Conservation (phyloP, 768 basidiomycete genomes). For the Megacollybia marginata region DNA sequence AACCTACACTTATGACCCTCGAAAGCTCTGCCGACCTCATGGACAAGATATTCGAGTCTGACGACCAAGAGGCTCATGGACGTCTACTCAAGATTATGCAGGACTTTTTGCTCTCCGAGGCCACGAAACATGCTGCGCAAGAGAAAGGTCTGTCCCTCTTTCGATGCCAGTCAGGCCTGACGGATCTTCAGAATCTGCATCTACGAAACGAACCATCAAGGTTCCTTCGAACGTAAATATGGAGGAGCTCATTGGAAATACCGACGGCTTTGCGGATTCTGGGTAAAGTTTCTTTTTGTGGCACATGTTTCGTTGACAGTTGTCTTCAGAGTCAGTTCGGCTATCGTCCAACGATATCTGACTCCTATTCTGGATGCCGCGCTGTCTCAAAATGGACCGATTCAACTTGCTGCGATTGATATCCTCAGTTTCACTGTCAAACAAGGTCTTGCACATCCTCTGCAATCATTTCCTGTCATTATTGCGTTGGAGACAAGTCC, state of each 20-base stretch:
- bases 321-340: conserved; percentile 75
- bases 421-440: conserved; percentile 89
- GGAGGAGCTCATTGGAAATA: conserved; percentile 92
- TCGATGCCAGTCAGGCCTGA: too few species aligned
- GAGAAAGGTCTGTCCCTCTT: conserved; percentile 46
- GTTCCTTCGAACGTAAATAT: conserved; percentile 59
- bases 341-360: conserved; percentile 90
- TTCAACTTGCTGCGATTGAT: conserved; percentile 82
- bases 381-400: conserved; percentile 58
- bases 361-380: conserved; percentile 75
- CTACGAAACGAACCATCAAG: conserved; percentile 35
- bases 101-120: conserved; percentile 83
- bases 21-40: conserved; percentile 76
- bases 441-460: conserved; percentile 92
- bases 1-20: conserved; percentile 85
- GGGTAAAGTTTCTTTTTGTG: conserved; percentile 50
- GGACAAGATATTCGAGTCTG: conserved; percentile 78
- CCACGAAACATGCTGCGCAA: conserved; percentile 64
- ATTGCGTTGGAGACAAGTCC: conserved; percentile 90
- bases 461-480: conserved; percentile 88
- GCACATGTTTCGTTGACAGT: neutral
- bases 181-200: neutral
- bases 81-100: conserved; percentile 83
- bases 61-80: conserved; percentile 64
- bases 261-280: conserved; percentile 93